These are phyloP conservation scores for Coemansia sp. DNA, from an alignment of 192 early-diverging fungal species.

Conservation along the genomic window DNA sequence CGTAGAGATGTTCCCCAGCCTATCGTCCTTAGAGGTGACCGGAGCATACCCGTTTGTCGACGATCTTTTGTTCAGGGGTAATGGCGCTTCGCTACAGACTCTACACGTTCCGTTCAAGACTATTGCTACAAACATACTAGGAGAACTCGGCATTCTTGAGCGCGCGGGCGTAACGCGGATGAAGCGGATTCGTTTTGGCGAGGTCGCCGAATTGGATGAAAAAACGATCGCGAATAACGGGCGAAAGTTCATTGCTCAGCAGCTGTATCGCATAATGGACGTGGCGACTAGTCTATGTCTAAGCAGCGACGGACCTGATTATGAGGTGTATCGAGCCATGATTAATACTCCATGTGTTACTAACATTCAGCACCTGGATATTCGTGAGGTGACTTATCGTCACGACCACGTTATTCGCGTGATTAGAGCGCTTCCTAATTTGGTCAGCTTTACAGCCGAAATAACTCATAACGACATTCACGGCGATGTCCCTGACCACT, in stretches of 20 bases:
- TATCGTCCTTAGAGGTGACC: background rate
- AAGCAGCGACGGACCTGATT: background rate
- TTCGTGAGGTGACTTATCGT: background rate
- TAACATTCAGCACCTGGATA: background rate
- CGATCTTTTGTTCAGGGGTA: background rate
- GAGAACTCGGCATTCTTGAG: background rate
- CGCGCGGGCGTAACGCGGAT: background rate
- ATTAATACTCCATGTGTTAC: background rate
- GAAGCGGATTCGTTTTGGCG: background rate
- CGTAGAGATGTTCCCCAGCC: background rate
- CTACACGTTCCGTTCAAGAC: background rate
- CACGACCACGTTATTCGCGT: background rate
- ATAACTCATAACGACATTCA: background rate
- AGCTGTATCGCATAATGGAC: background rate
- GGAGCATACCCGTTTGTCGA: background rate
- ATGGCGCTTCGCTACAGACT: background rate
- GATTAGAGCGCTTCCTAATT: background rate
- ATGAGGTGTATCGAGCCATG: background rate
- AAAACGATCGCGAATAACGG: background rate
- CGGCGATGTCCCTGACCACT: background rate
- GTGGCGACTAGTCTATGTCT: background rate
- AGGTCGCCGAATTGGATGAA: background rate
- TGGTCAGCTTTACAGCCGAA: background rate
- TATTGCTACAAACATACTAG: background rate
- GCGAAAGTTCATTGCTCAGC: background rate